A percentile compares a stretch with the other conserved stretches of the same genome.
Conservation (phyloP, 257 asterid genomes). For the Leptodermis oblonga region DNA sequence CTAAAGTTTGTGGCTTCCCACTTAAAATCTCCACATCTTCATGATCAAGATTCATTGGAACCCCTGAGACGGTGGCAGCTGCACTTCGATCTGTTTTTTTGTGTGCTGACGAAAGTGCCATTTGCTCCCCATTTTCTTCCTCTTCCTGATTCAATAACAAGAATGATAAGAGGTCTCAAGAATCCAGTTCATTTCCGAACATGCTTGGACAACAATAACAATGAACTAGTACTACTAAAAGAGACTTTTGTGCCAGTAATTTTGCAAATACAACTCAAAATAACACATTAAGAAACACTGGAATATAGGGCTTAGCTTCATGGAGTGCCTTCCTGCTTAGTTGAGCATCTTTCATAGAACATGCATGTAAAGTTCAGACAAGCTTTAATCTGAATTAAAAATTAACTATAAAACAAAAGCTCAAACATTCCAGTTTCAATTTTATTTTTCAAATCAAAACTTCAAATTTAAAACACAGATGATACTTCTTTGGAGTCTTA, state of each 20-base stretch:
- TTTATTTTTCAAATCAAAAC: background rate
- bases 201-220: background rate
- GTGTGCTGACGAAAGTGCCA: conserved; percentile 13
- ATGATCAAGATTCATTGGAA: conserved; percentile 8
- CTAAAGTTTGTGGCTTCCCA: conserved; percentile 13
- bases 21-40: conserved; percentile 16
- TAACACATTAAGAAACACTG: background rate
- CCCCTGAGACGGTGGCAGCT: background rate
- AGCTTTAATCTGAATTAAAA: background rate
- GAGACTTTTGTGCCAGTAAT: background rate
- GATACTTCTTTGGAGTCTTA: background rate
- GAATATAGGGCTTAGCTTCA: background rate
- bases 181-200: background rate
- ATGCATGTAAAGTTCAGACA: background rate
- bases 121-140: conserved; percentile 22
- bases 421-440: background rate
- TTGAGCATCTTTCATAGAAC: background rate
- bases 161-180: background rate
- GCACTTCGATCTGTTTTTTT: conserved; percentile 17
- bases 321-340: background rate
- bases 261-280: background rate
- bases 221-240: background rate
- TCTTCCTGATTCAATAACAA: conserved; percentile 35
- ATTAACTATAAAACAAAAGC: background rate
- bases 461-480: background rate